These are phyloP conservation scores for Ustilago cynodontis DNA, from an alignment of 1,284 basidiomycete species.

Conservation along the genomic window DNA sequence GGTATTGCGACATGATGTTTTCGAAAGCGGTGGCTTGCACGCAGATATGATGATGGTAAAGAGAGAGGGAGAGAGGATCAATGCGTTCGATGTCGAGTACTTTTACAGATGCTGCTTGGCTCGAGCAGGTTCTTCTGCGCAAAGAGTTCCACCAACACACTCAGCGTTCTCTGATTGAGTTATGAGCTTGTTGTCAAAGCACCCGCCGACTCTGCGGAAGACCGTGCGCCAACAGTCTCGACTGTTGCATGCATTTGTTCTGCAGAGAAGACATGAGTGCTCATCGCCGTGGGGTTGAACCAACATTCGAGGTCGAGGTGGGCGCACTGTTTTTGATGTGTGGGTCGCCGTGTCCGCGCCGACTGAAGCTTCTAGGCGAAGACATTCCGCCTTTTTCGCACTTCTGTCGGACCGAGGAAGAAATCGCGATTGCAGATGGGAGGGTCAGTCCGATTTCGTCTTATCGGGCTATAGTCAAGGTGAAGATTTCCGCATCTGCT, in stretches of 20 bases:
- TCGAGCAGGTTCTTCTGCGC: not conserved
- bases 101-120: not conserved
- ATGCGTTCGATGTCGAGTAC: not conserved
- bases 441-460: not conserved
- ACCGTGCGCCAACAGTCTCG: conserved; percentile 6
- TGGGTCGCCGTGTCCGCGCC: conserved; percentile 18
- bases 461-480: not conserved
- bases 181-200: not conserved
- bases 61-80: not conserved
- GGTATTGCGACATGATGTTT: conserved; percentile 43
- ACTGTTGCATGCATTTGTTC: not conserved
- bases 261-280: too few species aligned
- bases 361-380: not conserved
- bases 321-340: not conserved
- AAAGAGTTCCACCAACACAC: not conserved
- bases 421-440: not conserved
- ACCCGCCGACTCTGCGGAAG: not conserved
- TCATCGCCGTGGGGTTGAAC: conserved; percentile 14
- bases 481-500: not conserved
- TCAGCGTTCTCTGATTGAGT: not conserved
- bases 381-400: not conserved
- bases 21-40: not conserved
- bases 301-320: conserved; percentile 8
- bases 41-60: not conserved
- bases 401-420: conserved; percentile 6